These are phyloP conservation scores for Penicillium odoratum DNA, from an alignment of 495 filamentous ascomycete genomes.

Conservation along the genomic window DNA sequence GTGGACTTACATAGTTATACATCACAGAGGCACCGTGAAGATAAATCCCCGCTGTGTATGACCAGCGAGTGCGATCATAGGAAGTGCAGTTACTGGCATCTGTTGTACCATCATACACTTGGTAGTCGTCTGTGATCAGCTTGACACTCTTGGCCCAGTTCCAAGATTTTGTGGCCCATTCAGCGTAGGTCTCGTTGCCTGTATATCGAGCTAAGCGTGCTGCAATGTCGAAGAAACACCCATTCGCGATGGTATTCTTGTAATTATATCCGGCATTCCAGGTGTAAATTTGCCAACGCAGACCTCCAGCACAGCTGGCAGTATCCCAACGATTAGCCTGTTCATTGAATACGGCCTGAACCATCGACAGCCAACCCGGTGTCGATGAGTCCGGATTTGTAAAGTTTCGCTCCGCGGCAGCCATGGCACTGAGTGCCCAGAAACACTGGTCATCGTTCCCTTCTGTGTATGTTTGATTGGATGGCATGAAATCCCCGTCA, in stretches of 20 bases:
- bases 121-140: slow-evolving; percentile 56
- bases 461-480: slow-evolving; percentile 69
- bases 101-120: slow-evolving; percentile 62
- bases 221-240: slow-evolving; percentile 73
- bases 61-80: slow-evolving; percentile 14
- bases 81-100: slow-evolving; percentile 38
- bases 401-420: slow-evolving; percentile 72
- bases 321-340: slow-evolving; percentile 69
- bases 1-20: slow-evolving; percentile 22
- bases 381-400: slow-evolving; percentile 50
- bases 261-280: slow-evolving; percentile 74
- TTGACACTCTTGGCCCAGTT: slow-evolving; percentile 64
- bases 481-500: slow-evolving; percentile 68
- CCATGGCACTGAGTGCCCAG: slow-evolving; percentile 76
- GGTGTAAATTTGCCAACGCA: slow-evolving; percentile 79
- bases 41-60: slow-evolving; percentile 18
- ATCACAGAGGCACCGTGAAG: slow-evolving; percentile 20
- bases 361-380: slow-evolving; percentile 70
- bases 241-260: slow-evolving; percentile 75
- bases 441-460: slow-evolving; percentile 86
- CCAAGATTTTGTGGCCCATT: slow-evolving; percentile 67
- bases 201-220: slow-evolving; percentile 73
- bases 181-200: slow-evolving; percentile 67
- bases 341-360: slow-evolving; percentile 72
- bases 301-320: slow-evolving; percentile 61